Evolutionary conservation across 768 basidiomycete genomes (phyloP), one percentile per base, ranked within the genome.

Genomic region (Amanita thiersii): DNA sequence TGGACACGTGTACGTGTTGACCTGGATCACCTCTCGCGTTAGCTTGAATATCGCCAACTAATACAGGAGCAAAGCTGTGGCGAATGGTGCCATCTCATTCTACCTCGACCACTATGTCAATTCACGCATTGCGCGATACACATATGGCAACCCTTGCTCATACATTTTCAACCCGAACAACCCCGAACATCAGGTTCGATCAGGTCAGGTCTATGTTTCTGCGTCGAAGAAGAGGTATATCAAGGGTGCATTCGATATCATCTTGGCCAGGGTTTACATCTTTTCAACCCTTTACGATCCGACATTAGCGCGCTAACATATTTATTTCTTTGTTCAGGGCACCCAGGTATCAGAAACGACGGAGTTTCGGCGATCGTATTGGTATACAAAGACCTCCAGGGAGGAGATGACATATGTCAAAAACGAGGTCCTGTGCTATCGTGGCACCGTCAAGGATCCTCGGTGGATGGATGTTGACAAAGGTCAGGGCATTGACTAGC

Each of bases 1-100:
- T 41, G 61, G 56, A 19, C 63, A 66, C 30, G 55, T 68, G 70
- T 70, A 51, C n/a, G 68, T n/a, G n/a, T n/a, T n/a, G n/a, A n/a
- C 56, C 18, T 19, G 29, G 3, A 17, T 7, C 19, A 9, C 17
- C 25, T 28, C 11, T 12, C 12, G 19, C n/a, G n/a, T n/a, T n/a
- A n/a, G n/a, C n/a, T n/a, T 2, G 12, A 18, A 28, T 24, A 29
- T 21, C 26, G 21, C 12, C 7, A 10, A 24, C 18, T 15, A 19
- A n/a, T n/a, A 9, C 7, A 53, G 52, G 10, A 51, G 42, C 29
- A 51, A 53, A 24, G 47, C 50, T 5, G 52, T 55, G 9, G 44
- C 52, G 8, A 45, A 53, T 37, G 52, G 50, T 1, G 52, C 54
- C 6, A 31, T 51, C n/a, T 51, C 50, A 5, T 52, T 50, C 38